Conservation (phyloP, 1,139 yeast species). For the Pichia sp. region DNA sequence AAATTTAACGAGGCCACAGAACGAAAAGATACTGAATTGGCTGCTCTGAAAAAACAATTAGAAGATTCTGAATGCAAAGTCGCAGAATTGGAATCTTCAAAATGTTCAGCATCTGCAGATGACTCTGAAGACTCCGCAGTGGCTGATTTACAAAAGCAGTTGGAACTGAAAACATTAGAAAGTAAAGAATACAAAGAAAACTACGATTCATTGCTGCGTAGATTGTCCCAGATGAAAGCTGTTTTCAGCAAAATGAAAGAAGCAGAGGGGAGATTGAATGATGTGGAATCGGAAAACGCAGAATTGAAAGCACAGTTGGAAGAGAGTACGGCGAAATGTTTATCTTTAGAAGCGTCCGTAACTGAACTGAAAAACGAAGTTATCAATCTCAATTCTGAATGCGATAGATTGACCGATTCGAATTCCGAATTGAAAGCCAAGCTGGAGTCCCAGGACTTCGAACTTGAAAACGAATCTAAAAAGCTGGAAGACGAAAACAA, state of each 20-base stretch:
- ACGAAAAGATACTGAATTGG: constrained; percentile 18
- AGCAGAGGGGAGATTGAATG: constrained; percentile 62
- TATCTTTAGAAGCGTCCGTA: constrained; percentile 21
- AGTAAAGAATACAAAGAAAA: constrained; percentile 61
- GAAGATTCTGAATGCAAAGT: constrained; percentile 9
- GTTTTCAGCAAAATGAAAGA: constrained; percentile 70
- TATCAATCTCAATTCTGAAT: constrained; percentile 51
- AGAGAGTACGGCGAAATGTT: constrained; percentile 17
- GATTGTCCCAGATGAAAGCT: constrained; percentile 73
- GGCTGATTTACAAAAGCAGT: constrained; percentile 26
- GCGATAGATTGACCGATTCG: constrained; percentile 51
- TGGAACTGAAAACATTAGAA: constrained; percentile 39
- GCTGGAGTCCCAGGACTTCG: constrained; percentile 26
- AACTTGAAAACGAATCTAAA: constrained; percentile 14
- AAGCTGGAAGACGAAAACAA: constrained; percentile 18
- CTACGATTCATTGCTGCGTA: constrained; percentile 66
- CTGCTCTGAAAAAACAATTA: constrained; percentile 16
- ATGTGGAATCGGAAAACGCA: constrained; percentile 29
- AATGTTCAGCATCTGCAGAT: background rate
- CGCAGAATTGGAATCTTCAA: constrained; percentile 4
- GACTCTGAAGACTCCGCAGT: constrained; percentile 1
- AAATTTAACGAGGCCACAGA: constrained; percentile 6
- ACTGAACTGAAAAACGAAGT: constrained; percentile 44
- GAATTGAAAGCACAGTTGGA: constrained; percentile 13
- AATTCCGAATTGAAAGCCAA: constrained; percentile 40